phyloP scores from a whole-genome alignment of 2,329 filamentous ascomycete genomes.

The Botrytis cinerea region DNA sequence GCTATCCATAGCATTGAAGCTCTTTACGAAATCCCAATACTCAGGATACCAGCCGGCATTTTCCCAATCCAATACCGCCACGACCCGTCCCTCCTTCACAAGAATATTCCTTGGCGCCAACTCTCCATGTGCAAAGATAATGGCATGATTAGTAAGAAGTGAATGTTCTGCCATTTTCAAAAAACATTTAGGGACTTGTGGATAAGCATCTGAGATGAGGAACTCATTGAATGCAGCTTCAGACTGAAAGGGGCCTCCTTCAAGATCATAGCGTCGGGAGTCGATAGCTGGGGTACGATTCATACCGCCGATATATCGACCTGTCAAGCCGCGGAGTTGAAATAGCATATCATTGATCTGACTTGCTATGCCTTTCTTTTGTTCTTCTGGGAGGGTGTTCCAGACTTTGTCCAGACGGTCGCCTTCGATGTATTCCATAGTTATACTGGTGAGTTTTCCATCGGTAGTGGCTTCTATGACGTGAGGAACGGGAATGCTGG shows the following conservation, averaged over 20 bases:
- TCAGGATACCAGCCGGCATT: constrained; percentile 26
- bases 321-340: constrained; percentile 25
- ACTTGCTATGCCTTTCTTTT: constrained; percentile 20
- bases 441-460: constrained; percentile 19
- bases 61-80: constrained; percentile 23
- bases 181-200: constrained; percentile 10
- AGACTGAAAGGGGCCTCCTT: constrained; percentile 25
- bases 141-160: constrained; percentile 13
- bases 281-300: constrained; percentile 26
- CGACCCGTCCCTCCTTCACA: constrained; percentile 14
- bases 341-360: constrained; percentile 27
- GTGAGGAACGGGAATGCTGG: constrained; percentile 49
- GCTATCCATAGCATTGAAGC: constrained; percentile 19
- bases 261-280: constrained; percentile 23
- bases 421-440: constrained; percentile 28
- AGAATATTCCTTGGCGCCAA: constrained; percentile 24
- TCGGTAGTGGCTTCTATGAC: constrained; percentile 40
- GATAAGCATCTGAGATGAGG: constrained; percentile 11
- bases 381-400: constrained; percentile 21
- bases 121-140: constrained; percentile 22
- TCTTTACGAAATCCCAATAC: constrained; percentile 25
- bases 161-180: constrained; percentile 10
- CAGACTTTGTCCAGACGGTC: constrained; percentile 26
- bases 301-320: constrained; percentile 26
- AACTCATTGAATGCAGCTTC: constrained; percentile 28